Evolutionary conservation across 352 stramenopile species (phyloP).

Genomic region (Phytophthora citrophthora): DNA sequence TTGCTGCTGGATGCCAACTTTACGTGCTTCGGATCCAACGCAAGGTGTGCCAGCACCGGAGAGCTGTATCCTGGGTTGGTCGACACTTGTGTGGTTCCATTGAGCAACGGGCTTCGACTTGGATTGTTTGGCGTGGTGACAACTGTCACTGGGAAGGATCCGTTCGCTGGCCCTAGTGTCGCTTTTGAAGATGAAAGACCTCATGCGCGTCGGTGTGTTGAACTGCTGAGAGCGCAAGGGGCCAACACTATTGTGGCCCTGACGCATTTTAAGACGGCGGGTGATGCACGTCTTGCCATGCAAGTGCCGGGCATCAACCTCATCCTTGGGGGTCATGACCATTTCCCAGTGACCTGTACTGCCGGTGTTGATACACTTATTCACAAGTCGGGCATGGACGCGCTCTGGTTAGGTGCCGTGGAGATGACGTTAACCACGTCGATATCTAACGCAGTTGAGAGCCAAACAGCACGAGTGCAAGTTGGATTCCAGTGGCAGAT

Average conservation of each 20-base stretch:
- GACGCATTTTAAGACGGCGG: slow-evolving; percentile 74
- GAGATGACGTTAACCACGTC: slow-evolving; percentile 56
- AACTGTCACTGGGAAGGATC: slow-evolving; percentile 54
- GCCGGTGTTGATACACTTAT: slow-evolving; percentile 61
- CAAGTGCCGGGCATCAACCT: slow-evolving; percentile 72
- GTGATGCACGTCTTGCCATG: slow-evolving; percentile 67
- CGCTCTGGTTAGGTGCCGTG: slow-evolving; percentile 79
- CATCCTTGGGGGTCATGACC: slow-evolving; percentile 92
- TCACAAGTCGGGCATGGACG: slow-evolving; percentile 89
- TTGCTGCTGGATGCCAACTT: slow-evolving; percentile 53
- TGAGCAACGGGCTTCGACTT: slow-evolving; percentile 48
- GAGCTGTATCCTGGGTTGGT: slow-evolving; percentile 46
- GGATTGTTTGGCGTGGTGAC: slow-evolving; percentile 69
- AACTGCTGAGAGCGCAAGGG: slow-evolving; percentile 47
- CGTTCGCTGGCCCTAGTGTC: slow-evolving; percentile 51
- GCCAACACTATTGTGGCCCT: slow-evolving; percentile 80
- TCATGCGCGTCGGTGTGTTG: slow-evolving; percentile 61
- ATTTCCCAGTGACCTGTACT: slow-evolving; percentile 77
- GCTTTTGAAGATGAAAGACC: slow-evolving; percentile 59
- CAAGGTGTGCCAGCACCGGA: slow-evolving; percentile 36
- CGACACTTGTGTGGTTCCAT: slow-evolving; percentile 42
- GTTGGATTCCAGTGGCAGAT: slow-evolving; percentile 74
- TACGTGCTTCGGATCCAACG: slow-evolving; percentile 67
- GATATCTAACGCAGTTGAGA: neutral
- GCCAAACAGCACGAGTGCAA: slow-evolving; percentile 1